phyloP scores from a whole-genome alignment of 2,329 filamentous ascomycete genomes.

The Ascochyta pisi region DNA sequence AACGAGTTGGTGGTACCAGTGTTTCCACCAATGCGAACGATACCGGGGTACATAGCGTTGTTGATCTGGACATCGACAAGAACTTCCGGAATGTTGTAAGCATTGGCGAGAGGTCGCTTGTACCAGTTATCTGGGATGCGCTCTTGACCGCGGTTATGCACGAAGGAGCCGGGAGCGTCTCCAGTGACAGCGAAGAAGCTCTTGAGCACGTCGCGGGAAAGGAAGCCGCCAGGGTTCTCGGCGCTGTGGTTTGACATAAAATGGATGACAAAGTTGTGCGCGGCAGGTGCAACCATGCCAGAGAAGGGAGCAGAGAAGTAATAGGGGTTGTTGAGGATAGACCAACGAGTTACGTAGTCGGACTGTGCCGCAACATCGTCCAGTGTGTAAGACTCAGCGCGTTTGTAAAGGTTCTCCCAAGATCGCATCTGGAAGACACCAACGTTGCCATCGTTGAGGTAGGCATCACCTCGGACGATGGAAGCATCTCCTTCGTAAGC shows the following conservation, averaged over 20 bases:
- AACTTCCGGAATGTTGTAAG: slow-evolving; percentile 16
- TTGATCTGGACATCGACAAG: slow-evolving; percentile 21
- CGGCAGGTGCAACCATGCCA: slow-evolving; percentile 26
- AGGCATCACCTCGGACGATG: slow-evolving; percentile 26
- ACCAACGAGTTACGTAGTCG: slow-evolving; percentile 25
- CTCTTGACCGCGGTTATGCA: slow-evolving; percentile 26
- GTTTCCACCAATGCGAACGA: slow-evolving; percentile 28
- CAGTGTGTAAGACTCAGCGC: slow-evolving; percentile 21
- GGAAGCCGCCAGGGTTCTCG: slow-evolving; percentile 28
- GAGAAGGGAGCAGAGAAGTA: slow-evolving; percentile 27
- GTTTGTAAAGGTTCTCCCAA: slow-evolving; percentile 19
- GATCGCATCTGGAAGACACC: slow-evolving; percentile 28
- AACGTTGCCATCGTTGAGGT: slow-evolving; percentile 22
- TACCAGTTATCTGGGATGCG: slow-evolving; percentile 33
- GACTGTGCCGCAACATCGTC: slow-evolving; percentile 24
- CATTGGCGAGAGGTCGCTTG: slow-evolving; percentile 8
- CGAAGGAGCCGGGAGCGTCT: slow-evolving; percentile 23
- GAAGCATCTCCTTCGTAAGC: slow-evolving; percentile 30
- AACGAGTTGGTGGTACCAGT: slow-evolving; percentile 28
- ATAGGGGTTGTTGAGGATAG: slow-evolving; percentile 26
- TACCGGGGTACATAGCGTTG: slow-evolving; percentile 26
- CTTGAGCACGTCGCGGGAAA: slow-evolving; percentile 27
- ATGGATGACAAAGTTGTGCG: slow-evolving; percentile 26
- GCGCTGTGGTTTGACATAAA: slow-evolving; percentile 32
- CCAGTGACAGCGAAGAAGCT: slow-evolving; percentile 29